A percentile compares a stretch with the other conserved stretches of the same genome.
Conservation (phyloP, 2,329 filamentous ascomycete species). For the Hypoxylon sp. region DNA sequence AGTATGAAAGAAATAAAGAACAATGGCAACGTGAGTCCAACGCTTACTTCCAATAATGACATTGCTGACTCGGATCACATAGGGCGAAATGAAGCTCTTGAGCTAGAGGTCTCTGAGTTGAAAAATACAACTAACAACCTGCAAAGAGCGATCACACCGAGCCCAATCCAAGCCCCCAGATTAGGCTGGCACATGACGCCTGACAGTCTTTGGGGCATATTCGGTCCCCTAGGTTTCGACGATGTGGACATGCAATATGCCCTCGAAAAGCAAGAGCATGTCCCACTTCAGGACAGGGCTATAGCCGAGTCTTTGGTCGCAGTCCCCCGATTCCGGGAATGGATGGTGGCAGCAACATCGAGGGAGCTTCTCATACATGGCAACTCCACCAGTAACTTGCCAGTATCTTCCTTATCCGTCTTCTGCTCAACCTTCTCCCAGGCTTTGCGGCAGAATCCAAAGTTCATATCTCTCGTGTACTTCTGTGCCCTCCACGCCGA, state of each 20-base stretch:
- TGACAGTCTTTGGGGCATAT: neutral
- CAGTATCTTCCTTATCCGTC: neutral
- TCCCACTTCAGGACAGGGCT: neutral
- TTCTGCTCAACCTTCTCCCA: slow-evolving; percentile 8
- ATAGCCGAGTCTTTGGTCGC: neutral
- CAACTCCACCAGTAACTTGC: neutral
- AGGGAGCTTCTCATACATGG: neutral
- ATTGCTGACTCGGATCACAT: neutral
- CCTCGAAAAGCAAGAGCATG: neutral
- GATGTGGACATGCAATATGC: neutral
- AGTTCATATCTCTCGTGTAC: neutral
- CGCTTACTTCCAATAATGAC: too few relatives aligned
- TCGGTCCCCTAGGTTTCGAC: neutral
- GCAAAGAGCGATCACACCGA: neutral
- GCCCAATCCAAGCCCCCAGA: neutral
- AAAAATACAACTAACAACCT: neutral
- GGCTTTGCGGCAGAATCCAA: neutral
- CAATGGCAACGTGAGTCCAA: neutral
- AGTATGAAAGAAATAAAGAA: neutral
- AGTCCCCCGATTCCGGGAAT: neutral
- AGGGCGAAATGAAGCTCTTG: neutral
- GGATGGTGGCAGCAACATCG: slow-evolving; percentile 1
- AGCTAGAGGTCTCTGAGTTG: neutral
- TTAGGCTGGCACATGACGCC: neutral
- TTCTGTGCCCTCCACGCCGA: slow-evolving; percentile 4